A percentile compares a stretch with the other conserved stretches of the same genome.
Conservation (phyloP, 129 eudicot genomes). For the Lactuca saligna region DNA sequence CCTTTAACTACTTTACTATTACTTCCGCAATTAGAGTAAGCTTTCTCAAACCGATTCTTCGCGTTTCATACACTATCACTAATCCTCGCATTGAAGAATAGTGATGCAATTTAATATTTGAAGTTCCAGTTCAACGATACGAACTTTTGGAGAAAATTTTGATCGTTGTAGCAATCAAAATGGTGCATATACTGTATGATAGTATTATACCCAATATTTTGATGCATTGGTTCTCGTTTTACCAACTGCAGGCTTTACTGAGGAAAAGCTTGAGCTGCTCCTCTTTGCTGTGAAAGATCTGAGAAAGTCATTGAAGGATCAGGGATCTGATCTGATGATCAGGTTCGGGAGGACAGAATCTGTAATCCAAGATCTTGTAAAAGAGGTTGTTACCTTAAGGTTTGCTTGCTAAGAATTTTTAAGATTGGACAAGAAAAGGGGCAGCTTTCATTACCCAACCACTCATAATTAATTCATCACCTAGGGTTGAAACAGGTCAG, state of each 20-base stretch:
- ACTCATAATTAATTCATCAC: slow-evolving; percentile 45
- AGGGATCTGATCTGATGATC: slow-evolving; percentile 87
- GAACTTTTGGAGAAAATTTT: slow-evolving; percentile 7
- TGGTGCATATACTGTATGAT: background rate
- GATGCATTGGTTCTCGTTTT: slow-evolving; percentile 21
- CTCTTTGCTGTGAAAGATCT: slow-evolving; percentile 78
- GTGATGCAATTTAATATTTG: background rate
- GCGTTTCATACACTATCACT: background rate
- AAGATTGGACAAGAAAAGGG: slow-evolving; percentile 20
- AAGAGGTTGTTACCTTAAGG: slow-evolving; percentile 71
- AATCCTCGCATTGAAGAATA: background rate
- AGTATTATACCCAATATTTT: background rate
- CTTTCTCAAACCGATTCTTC: background rate
- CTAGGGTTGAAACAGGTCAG: slow-evolving; percentile 70
- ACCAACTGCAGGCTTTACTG: slow-evolving; percentile 57
- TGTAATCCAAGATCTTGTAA: slow-evolving; percentile 59
- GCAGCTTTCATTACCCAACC: slow-evolving; percentile 28
- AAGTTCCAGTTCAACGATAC: background rate
- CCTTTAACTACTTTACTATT: background rate
- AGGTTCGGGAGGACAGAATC: slow-evolving; percentile 73
- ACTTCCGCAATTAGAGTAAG: background rate
- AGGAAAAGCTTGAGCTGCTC: slow-evolving; percentile 73
- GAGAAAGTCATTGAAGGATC: slow-evolving; percentile 60
- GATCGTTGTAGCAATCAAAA: slow-evolving; percentile 12
- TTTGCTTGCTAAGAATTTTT: slow-evolving; percentile 36